Evolutionary conservation across 78 protist species (phyloP), one percentile per base, ranked within the genome.

Genomic region (Blattamonas nauphoetae): DNA sequence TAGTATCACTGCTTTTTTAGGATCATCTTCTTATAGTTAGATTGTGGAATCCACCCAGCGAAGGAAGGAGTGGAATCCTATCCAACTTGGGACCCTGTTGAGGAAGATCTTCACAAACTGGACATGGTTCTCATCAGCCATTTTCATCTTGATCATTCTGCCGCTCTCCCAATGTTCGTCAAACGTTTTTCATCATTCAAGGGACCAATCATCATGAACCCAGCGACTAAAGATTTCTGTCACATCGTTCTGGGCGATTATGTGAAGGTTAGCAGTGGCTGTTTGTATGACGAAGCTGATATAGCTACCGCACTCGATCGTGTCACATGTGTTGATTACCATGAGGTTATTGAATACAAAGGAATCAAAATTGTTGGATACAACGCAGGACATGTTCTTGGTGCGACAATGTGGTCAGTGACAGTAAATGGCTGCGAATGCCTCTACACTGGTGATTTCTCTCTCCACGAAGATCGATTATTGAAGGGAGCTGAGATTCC

Each of bases 341-440:
- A 93, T 21, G 93, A 90, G 44, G 84, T 87, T 34, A 42, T 96
- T 43, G 86, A 93, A 71, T 95, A 92, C 85, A 94, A 94, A 0
- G 96, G 96, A 41, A 45, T 94, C 64, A 5, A 38, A 32, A 90
- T 91, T 91, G 1, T 79, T 35, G 87, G 93, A 55, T 93, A 89
- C 87, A 93, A 94, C 45, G 98, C 98, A 0, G 99, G 99, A 1
- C 99, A 97, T 88, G 99, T 97, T 11, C 92, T 97, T 36, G 99
- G 99, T 6, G 99, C 98, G 0, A 95, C 96, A 41, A 94, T 95
- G 97, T 96, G 94, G 90, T 41, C 87, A 86, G 64, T 97, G 4
- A 96, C 94, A 42, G 95, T 97, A 46, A 96, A 97, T 0, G 98
- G 98, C 41, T 90, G 91, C 1, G 46, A 64, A 89, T 80, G 94